Base-by-base conservation (phyloP, 2,329 filamentous ascomycete genomes). In the Microthyrium microscopicum region DNA sequence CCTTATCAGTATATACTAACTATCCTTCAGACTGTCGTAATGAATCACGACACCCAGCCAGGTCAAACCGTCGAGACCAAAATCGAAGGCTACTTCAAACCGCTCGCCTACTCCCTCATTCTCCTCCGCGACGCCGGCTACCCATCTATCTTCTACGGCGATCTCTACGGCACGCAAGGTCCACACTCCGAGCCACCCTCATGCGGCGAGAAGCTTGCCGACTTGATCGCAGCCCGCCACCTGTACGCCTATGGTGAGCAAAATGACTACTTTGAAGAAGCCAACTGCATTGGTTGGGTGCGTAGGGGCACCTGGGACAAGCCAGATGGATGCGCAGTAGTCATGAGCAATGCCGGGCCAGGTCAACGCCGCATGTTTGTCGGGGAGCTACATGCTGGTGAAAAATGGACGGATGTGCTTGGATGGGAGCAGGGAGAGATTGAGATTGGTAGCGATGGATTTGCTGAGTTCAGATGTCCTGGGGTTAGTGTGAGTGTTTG, bases 131-230 rank as follows among this genome's bases (percentile, higher is more conserved):
- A 61, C 31, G 57, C 68, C 21, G 74, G 74, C 12, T 64, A 70
- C 19, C 76, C 76, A 0, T 79, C 71, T 43, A 56, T 79, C 22
- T 82, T 82, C 49, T 81, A 73, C 47, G 73, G 75, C 17, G 75
- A 81, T 45, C 49, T 80, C 1, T 78, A 76, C 49, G 74, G 75
- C 16, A 70, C 73, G 31, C 55, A 58, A 32, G 61, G 55, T n/a
- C 56, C 64, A 18, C 56, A 61, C n/a, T 56, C 63, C 4, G 60
- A 66, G 37, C 55, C 53, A 3, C 70, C 70, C 0, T 56, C 65
- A 3, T 68, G 64, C 36, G 62, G 61, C 20, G 62, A 61, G 7
- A 62, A 60, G 29, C 57, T 80, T 1, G 66, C 72, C 1, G 60
- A 64, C 12, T 58, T 81, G 16, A 62, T 70, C 24, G 61, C 74